These are phyloP conservation scores for Takakia lepidozioides DNA, from an alignment of 225 moss, liverwort and hornwort species.

Conservation along the genomic window DNA sequence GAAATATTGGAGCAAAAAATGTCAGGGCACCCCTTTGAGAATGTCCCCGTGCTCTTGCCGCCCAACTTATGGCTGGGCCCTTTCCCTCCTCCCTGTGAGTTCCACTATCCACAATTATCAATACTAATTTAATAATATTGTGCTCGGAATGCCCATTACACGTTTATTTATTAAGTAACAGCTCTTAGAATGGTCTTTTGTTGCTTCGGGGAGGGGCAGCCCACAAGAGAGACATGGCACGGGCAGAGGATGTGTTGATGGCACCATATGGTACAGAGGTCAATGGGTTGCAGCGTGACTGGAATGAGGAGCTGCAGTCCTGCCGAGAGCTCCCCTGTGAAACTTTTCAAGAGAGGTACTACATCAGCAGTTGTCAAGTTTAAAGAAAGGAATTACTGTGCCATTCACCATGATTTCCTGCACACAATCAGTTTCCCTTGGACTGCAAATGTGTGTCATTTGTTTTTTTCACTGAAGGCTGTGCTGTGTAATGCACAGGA, in stretches of 20 bases:
- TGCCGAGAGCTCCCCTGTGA: constrained; percentile 87
- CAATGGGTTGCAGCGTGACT: constrained; percentile 91
- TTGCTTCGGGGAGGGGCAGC: too few relatives aligned
- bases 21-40: constrained; percentile 89
- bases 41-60: constrained; percentile 84
- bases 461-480: too few relatives aligned
- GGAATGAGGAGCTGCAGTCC: constrained; percentile 96
- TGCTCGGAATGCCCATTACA: too few relatives aligned
- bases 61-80: constrained; percentile 85
- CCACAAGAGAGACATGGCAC: constrained; percentile 78
- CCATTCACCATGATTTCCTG: too few relatives aligned
- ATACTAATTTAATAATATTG: too few relatives aligned
- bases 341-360: constrained; percentile 78
- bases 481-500: constrained; percentile 40
- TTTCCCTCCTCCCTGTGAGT: constrained; percentile 75
- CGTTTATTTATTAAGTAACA: too few relatives aligned
- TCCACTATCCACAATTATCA: too few relatives aligned
- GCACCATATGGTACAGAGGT: constrained; percentile 93
- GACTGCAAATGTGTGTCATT: too few relatives aligned
- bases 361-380: too few relatives aligned
- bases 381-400: too few relatives aligned
- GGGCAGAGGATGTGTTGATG: constrained; percentile 88
- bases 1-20: constrained; percentile 80
- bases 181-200: too few relatives aligned
- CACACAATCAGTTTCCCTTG: too few relatives aligned